Base-by-base conservation (phyloP, 441 rosid genomes). In the Corymbia citriodora region DNA sequence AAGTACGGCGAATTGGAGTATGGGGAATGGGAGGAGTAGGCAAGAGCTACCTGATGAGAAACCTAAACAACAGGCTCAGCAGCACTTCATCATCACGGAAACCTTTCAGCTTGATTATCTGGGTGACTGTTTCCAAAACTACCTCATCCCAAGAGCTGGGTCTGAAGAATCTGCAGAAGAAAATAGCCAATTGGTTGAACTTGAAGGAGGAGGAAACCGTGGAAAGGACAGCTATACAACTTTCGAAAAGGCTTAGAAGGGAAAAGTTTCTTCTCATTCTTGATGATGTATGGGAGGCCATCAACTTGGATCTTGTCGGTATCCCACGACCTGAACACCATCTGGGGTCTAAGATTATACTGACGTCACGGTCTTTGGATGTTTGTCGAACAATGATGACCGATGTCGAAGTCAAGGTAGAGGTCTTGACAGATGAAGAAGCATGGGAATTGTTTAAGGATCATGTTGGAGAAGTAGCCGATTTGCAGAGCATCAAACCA, bases 281-380 rank as follows among this genome's bases (percentile, higher is more conserved):
- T 27, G 95, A 94, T 91, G 96, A 93, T 91, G 94, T 94, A 9
- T 95, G 95, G 95, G 92, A 93, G 90, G 74, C 88, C 82, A 90
- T 93, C 87, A 91, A 94, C 61, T 90, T 95, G 92, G 90, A 93
- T 90, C 54, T 63, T 57, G 88, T 94, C 72, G 95, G 95, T 53
- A 87, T 94, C 70, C 95, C 95, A 72, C 83, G 29, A 74, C 90
- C 87, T 49, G 90, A 90, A 81, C 48, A 49, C 45, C 91, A 90
- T 74, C 65, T 21, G n/a, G 86, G 87, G 50, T 88, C 91, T 10
- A 93, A 92, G 91, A 86, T 93, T 90, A 40, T 92, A 3, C 33
- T 92, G 90, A 93, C 94, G 81, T 92, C 94, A 81, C 90, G 94
- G 11, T 91, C 65, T 40, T 54, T 91, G 7, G 88, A 90, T n/a